phyloP scores from a whole-genome alignment of 208 protist species.

The Trypanosoma boissoni region DNA sequence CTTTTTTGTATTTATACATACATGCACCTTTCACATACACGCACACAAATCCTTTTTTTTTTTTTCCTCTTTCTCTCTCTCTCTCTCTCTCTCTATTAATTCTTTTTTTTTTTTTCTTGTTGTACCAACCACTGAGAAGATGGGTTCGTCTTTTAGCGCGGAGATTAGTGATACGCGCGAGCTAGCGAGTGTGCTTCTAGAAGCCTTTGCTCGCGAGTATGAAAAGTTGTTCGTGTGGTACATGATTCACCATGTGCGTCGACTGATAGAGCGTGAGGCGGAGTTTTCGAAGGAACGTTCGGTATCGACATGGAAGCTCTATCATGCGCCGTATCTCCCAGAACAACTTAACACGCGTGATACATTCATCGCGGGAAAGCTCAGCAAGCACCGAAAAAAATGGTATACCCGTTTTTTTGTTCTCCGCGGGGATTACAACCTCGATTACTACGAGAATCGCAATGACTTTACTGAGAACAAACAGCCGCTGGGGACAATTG shows the following conservation, averaged over 20 bases:
- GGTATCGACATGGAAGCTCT: not conserved
- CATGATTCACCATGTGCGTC: conserved; percentile 10
- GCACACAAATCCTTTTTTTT: too few species aligned
- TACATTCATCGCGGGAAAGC: conserved; percentile 10
- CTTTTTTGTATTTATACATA: too few species aligned
- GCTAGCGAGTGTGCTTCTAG: conserved; percentile 13
- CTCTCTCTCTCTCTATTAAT: not conserved
- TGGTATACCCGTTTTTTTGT: conserved; percentile 22
- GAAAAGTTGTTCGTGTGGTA: conserved; percentile 15
- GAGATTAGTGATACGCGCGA: conserved; percentile 19
- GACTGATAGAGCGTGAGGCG: conserved; percentile 3
- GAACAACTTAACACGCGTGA: conserved; percentile 2
- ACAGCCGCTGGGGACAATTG: conserved; percentile 14
- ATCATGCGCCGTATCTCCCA: conserved; percentile 12
- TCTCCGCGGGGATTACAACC: conserved; percentile 14
- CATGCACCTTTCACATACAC: too few species aligned
- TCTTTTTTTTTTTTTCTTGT: conserved; percentile 7
- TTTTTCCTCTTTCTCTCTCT: not conserved
- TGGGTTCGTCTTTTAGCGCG: conserved; percentile 14
- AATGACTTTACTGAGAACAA: not conserved
- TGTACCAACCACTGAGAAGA: not conserved
- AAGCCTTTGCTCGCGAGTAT: conserved; percentile 21
- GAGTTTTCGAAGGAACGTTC: not conserved
- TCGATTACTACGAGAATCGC: conserved; percentile 20
- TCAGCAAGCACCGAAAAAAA: conserved; percentile 18